Evolutionary conservation across 1,284 basidiomycete genomes (phyloP), one percentile per base, ranked within the genome.

Genomic region (Vanrija pseudolonga): DNA sequence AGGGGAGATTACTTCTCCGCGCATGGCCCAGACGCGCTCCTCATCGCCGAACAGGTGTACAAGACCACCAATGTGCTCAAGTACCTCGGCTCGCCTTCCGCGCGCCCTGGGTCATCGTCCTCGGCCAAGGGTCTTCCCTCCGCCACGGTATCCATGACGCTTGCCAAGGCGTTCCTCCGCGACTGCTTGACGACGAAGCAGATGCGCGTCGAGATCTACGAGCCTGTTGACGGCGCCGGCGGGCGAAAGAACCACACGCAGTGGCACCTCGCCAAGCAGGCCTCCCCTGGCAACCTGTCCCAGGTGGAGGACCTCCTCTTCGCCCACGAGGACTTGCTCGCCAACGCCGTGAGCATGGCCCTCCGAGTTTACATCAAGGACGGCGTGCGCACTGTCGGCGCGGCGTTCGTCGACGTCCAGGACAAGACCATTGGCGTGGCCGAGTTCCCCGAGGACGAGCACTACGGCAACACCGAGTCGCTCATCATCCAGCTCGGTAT

Each of bases 391-490:
- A 76, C 67, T 1, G 77, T 83, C n/a, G 82, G 82, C 1, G 76
- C 78, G 2, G 81, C 81, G 2, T 83, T 80, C 58, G 78, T 80
- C 15, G 82, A 84, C 66, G 80, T 80, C 18, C 78, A 79, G 46
- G 74, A 79, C 53, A 78, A 80, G 49, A 71, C 76, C 43, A 70
- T 84, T 24, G 77, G 82, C 76, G 61, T 97, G 78, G 82, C 90
- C 17, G 91, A 98, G 62, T 98, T 90, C 66, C 84, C 87, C 1
- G 96, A 99, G 69, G 96, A 95, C 66, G 96, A 98, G 60, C 80
- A 94, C 12, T 98, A 94, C 76, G 93, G 90, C 1, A 98, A 98
- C 69, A 88, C 88, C 3, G 95, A 98, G 81, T 94, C 91, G 4
- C 82, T 98, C 15, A 80, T 98, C 45, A 98, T 98, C 58, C 96